phyloP scores from a whole-genome alignment of 352 stramenopile genomes.

The Pythium graminicola region DNA sequence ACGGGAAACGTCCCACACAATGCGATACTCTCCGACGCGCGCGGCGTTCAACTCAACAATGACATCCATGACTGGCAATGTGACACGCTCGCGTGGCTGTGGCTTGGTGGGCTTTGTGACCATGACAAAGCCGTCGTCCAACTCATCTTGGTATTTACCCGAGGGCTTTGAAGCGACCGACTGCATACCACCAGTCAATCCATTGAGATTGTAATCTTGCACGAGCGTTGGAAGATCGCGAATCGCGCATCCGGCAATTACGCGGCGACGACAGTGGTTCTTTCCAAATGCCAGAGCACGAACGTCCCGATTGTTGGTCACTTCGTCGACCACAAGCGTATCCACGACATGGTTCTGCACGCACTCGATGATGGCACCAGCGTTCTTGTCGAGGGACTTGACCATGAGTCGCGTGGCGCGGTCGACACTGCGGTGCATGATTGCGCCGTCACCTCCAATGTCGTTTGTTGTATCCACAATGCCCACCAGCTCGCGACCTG shows the following conservation, averaged over 20 bases:
- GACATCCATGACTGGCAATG: slow-evolving; percentile 64
- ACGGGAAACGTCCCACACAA: slow-evolving; percentile 53
- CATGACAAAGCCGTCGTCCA: background rate
- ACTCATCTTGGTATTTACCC: too few relatives aligned
- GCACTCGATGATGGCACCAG: slow-evolving; percentile 73
- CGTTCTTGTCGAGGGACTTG: slow-evolving; percentile 15
- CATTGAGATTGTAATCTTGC: slow-evolving; percentile 76
- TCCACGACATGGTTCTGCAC: slow-evolving; percentile 88
- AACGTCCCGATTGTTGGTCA: slow-evolving; percentile 75
- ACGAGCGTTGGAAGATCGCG: slow-evolving; percentile 74
- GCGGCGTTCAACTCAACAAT: slow-evolving; percentile 69
- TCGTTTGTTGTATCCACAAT: slow-evolving; percentile 91
- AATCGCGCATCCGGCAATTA: background rate
- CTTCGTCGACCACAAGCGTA: slow-evolving; percentile 88
- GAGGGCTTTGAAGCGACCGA: too few relatives aligned
- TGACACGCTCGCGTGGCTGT: slow-evolving; percentile 30
- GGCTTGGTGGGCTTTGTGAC: background rate
- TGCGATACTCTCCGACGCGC: slow-evolving; percentile 39
- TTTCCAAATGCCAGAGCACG: slow-evolving; percentile 22
- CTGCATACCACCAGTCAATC: slow-evolving; percentile 68
- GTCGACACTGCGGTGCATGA: slow-evolving; percentile 54
- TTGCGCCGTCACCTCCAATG: slow-evolving; percentile 75
- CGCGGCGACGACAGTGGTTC: background rate
- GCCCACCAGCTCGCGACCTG: slow-evolving; percentile 54
- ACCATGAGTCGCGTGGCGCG: slow-evolving; percentile 26